Conservation (phyloP, 176 grass and related monocot species). For the Dendrocalamus sinicus region DNA sequence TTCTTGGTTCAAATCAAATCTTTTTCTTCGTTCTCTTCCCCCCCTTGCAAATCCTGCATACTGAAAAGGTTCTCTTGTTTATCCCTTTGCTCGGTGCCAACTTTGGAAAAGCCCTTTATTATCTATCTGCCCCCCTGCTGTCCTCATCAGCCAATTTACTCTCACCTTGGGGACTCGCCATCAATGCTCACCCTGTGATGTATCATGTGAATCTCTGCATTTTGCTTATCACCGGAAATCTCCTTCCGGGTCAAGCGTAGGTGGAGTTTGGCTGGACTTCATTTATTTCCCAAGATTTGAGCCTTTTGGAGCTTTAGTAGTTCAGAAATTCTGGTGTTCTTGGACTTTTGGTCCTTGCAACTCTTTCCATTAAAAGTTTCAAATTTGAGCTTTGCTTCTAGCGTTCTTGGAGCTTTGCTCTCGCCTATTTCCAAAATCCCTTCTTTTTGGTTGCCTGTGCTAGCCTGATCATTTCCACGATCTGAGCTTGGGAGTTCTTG, state of each 20-base stretch:
- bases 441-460: not conserved
- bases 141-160: constrained; percentile 42
- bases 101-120: constrained; percentile 48
- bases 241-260: constrained; percentile 32
- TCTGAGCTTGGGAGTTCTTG: constrained; percentile 41
- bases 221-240: constrained; percentile 47
- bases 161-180: constrained; percentile 28
- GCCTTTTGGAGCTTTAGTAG: constrained; percentile 10
- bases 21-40: not conserved
- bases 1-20: not conserved
- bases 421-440: not conserved
- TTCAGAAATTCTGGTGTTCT: not conserved
- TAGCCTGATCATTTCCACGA: constrained; percentile 38
- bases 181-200: constrained; percentile 45
- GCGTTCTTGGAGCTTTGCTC: constrained; percentile 34
- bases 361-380: constrained; percentile 16
- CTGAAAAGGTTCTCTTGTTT: constrained; percentile 31
- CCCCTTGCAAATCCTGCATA: constrained; percentile 27
- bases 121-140: constrained; percentile 31
- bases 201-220: constrained; percentile 37
- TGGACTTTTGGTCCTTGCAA: not conserved
- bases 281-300: constrained; percentile 49
- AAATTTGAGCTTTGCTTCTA: constrained; percentile 23
- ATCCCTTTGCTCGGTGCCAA: constrained; percentile 11
- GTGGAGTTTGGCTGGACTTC: constrained; percentile 49